phyloP scores from a whole-genome alignment of 352 stramenopile genomes.

The Halophytophthora batemanensis region DNA sequence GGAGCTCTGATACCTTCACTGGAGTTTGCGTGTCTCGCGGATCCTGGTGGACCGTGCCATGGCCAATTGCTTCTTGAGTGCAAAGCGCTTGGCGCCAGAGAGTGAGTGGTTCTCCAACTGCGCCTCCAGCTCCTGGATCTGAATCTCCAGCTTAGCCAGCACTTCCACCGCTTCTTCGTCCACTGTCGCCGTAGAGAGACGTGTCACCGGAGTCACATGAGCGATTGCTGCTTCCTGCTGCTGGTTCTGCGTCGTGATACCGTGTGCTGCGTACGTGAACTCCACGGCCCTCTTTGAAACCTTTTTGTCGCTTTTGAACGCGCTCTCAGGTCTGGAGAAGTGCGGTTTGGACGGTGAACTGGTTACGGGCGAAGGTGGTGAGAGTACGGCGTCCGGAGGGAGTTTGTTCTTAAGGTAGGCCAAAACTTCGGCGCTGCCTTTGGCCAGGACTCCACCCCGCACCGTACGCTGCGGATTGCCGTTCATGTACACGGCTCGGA shows the following conservation, averaged over 20 bases:
- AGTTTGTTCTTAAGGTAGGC: slow-evolving; percentile 82
- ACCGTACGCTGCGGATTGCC: slow-evolving; percentile 84
- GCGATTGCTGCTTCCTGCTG: not conserved
- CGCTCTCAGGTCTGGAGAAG: too few species aligned
- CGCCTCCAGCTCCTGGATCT: slow-evolving; percentile 56
- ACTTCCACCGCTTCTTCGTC: slow-evolving; percentile 14
- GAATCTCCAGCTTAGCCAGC: slow-evolving; percentile 24
- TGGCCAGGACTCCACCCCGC: slow-evolving; percentile 63
- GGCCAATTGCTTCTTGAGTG: slow-evolving; percentile 80
- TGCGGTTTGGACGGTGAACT: too few species aligned
- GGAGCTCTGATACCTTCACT: slow-evolving; percentile 7
- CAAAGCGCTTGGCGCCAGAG: slow-evolving; percentile 71
- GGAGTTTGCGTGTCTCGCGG: slow-evolving; percentile 37
- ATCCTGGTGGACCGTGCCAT: slow-evolving; percentile 66
- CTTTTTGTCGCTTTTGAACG: too few species aligned
- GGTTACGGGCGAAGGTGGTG: slow-evolving; percentile 15
- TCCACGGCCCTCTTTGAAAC: not conserved
- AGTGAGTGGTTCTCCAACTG: slow-evolving; percentile 63
- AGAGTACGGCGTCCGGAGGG: slow-evolving; percentile 33
- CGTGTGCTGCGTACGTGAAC: slow-evolving; percentile 14
- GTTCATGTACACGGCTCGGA: slow-evolving; percentile 80
- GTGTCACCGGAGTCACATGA: slow-evolving; percentile 18
- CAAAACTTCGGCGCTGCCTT: slow-evolving; percentile 72
- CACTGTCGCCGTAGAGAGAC: not conserved
- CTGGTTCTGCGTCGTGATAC: slow-evolving; percentile 5